Percentiles rank a stretch among this genome's conserved stretches.
Evolutionary conservation across 495 filamentous ascomycete species (phyloP).

Genomic region (Aspergillus nanangensis): DNA sequence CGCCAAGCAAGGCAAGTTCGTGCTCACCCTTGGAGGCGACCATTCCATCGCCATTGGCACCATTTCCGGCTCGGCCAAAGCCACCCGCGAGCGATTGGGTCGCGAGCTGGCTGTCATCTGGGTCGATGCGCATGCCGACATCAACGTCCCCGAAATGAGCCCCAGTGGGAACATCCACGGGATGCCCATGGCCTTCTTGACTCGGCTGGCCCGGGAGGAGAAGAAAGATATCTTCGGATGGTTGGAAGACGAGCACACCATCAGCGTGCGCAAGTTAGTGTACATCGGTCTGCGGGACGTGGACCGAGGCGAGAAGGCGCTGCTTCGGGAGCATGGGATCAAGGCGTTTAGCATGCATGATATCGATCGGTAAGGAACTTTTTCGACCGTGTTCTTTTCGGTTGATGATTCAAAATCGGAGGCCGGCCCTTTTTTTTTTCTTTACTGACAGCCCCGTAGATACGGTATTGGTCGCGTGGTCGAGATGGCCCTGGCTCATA

Average conservation of each 20-base stretch:
- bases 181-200: constrained; percentile 94
- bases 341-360: constrained; percentile 99
- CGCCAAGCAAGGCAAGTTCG: constrained; percentile 77
- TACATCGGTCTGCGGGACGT: constrained; percentile 97
- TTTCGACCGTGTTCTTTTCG: background rate
- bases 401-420: background rate
- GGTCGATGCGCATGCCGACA: constrained; percentile 97
- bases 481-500: constrained; percentile 94
- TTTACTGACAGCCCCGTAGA: constrained; percentile 29
- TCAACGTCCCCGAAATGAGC: constrained; percentile 91
- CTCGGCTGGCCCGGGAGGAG: constrained; percentile 73
- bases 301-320: constrained; percentile 84
- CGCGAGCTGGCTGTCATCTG: constrained; percentile 91
- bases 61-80: constrained; percentile 77
- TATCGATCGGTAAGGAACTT: constrained; percentile 65
- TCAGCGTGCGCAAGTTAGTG: constrained; percentile 82
- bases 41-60: constrained; percentile 96
- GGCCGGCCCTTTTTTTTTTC: too few species aligned
- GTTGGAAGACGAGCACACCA: constrained; percentile 59
- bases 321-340: constrained; percentile 82
- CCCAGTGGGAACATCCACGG: constrained; percentile 94
- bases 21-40: constrained; percentile 91
- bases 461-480: constrained; percentile 94
- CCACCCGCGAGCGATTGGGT: constrained; percentile 74
- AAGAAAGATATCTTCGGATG: constrained; percentile 78